Conservation (phyloP, 345 rosid genomes). For the Aquilaria yunnanensis region DNA sequence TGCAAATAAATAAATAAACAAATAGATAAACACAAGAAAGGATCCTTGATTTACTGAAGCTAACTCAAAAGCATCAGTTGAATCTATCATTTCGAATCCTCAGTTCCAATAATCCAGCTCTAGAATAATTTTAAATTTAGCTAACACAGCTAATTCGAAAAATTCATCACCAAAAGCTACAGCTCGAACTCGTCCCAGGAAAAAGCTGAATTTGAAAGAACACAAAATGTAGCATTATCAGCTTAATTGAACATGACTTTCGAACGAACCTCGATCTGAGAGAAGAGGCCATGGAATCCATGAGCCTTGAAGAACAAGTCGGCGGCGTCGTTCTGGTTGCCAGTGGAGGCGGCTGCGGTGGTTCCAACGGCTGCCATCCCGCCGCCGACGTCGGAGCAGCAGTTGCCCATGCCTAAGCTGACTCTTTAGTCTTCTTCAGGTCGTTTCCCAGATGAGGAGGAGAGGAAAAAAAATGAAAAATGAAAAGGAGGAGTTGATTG, state of each 20-base stretch:
- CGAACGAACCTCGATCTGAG: constrained; percentile 76
- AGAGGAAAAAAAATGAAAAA: background rate
- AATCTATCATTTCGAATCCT: too few relatives aligned
- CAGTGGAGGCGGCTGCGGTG: constrained; percentile 21
- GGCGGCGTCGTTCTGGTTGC: constrained; percentile 61
- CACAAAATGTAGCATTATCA: background rate
- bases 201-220: background rate
- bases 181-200: too few relatives aligned
- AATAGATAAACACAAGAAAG: background rate
- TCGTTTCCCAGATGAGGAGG: background rate
- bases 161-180: too few relatives aligned
- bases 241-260: background rate
- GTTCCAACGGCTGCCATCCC: constrained; percentile 58
- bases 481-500: background rate
- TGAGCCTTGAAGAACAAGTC: constrained; percentile 58
- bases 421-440: background rate
- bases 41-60: background rate
- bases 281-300: constrained; percentile 55
- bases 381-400: constrained; percentile 75
- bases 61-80: too few relatives aligned
- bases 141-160: too few relatives aligned
- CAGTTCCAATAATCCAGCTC: too few relatives aligned
- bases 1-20: background rate
- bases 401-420: constrained; percentile 62
- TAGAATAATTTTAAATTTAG: too few relatives aligned